Evolutionary conservation across 208 protist species (phyloP), one percentile per base, ranked within the genome.

Genomic region (Leishmania martiniquensis): DNA sequence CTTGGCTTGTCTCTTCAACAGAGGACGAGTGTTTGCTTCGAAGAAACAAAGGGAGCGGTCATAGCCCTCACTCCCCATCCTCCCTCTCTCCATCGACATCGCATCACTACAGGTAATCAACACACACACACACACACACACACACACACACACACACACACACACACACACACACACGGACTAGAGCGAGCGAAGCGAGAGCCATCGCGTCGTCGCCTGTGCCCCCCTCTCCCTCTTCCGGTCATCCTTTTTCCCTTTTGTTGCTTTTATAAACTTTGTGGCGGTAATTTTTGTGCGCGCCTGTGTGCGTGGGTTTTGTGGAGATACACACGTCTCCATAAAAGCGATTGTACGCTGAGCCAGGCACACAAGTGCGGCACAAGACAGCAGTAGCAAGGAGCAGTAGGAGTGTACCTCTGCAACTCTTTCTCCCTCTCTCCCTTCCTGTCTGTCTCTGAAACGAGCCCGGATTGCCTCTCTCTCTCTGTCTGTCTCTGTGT

Each of bases 251-350:
- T 67, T 67, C 34, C 20, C n/a, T 29, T 66, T 66, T 44, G 39
- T 68, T 68, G 9, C 22, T 45, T 20, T 68, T n/a, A 44, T 68
- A 68, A 49, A 20, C 63, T 45, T n/a, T 22, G 32, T 44, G 63
- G 39, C 39, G 39, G 37, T 68, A 45, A 68, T n/a, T 68, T 29
- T 66, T 10, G 63, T 2, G 60, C 29, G 63, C 22, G 29, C 34
- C 17, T 39, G 60, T 66, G 37, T 66, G 47, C 39, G 63, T 45
- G 60, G 34, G 37, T 17, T 45, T 47, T n/a, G 63, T 68, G 63
- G 39, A 68, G 63, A 49, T 47, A 68, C 63, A 22, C 17, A 49
- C 44, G 63, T 68, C 63, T 68, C 63, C 63, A 68, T 68, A 68
- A 7, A 68, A 68, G 17, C 32, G 63, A 68, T 17, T 68, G 63